Evolutionary conservation across 352 stramenopile species (phyloP).

Genomic region (Pythium vanterpoolii): DNA sequence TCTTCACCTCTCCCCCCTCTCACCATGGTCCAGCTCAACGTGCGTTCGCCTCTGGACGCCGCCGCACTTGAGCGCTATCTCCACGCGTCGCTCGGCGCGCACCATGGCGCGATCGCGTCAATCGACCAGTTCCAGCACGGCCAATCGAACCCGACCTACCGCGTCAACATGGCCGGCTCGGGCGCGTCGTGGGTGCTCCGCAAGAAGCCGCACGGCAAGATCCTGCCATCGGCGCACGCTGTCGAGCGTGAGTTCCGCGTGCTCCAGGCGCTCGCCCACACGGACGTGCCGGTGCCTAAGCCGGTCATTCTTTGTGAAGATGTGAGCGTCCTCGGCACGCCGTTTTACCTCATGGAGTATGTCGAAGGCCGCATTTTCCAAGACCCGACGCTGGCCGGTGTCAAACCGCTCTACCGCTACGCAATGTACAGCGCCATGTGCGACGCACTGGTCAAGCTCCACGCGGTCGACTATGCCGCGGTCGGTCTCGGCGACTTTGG

Average conservation of each 20-base stretch:
- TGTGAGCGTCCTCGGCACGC: conserved; percentile 52
- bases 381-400: conserved; percentile 52
- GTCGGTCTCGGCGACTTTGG: conserved; percentile 61
- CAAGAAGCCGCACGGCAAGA: conserved; percentile 80
- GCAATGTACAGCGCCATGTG: conserved; percentile 77
- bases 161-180: conserved; percentile 55
- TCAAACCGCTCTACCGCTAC: conserved; percentile 72
- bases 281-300: conserved; percentile 61
- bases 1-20: neutral
- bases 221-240: conserved; percentile 76
- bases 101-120: conserved; percentile 48
- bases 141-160: conserved; percentile 88
- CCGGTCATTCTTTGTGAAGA: conserved; percentile 69
- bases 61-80: conserved; percentile 46
- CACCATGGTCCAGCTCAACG: conserved; percentile 46
- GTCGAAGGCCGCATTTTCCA: conserved; percentile 74
- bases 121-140: conserved; percentile 84
- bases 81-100: conserved; percentile 39
- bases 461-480: conserved; percentile 57
- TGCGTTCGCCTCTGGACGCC: conserved; percentile 55
- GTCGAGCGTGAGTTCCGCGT: conserved; percentile 79
- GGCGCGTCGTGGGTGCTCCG: conserved; percentile 71
- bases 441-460: conserved; percentile 63
- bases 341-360: conserved; percentile 85
- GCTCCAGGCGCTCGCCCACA: conserved; percentile 60